Evolutionary conservation across 2,329 filamentous ascomycete genomes (phyloP).

Genomic region (Alternaria gaisen): DNA sequence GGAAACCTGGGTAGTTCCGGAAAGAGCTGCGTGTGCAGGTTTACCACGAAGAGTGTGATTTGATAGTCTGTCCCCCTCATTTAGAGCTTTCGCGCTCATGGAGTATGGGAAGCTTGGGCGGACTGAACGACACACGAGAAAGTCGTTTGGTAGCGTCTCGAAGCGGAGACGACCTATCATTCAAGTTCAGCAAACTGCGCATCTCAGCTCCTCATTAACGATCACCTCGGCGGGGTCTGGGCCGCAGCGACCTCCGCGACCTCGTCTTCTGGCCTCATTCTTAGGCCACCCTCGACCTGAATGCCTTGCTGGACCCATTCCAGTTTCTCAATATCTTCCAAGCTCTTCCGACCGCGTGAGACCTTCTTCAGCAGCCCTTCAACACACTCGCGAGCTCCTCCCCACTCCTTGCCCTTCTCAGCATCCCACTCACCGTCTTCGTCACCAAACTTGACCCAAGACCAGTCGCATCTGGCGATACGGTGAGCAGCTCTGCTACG

Average conservation of each 20-base stretch:
- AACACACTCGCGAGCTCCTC: slow-evolving; percentile 81
- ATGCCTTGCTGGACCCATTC: slow-evolving; percentile 83
- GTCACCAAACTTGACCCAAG: slow-evolving; percentile 86
- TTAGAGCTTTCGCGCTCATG: background rate
- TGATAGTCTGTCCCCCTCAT: background rate
- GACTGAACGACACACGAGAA: background rate
- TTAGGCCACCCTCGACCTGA: slow-evolving; percentile 67
- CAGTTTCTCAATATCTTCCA: slow-evolving; percentile 75
- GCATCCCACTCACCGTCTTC: slow-evolving; percentile 87
- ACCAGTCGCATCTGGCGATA: slow-evolving; percentile 96
- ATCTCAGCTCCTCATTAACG: slow-evolving; percentile 36
- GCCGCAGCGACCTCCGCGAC: slow-evolving; percentile 25
- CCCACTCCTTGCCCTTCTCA: slow-evolving; percentile 69
- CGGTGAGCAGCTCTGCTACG: slow-evolving; percentile 83
- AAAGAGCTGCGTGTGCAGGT: slow-evolving; percentile 1
- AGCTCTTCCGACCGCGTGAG: slow-evolving; percentile 74
- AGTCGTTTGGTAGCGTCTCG: background rate
- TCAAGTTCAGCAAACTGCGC: slow-evolving; percentile 5
- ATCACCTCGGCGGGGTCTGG: slow-evolving; percentile 34
- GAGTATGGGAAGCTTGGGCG: background rate
- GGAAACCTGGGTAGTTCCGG: background rate
- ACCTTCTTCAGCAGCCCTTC: slow-evolving; percentile 86
- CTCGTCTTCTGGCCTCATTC: slow-evolving; percentile 61
- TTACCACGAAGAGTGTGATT: background rate
- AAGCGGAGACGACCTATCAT: slow-evolving; percentile 1